Evolutionary conservation across 1,284 basidiomycete species (phyloP), one percentile per base, ranked within the genome.

Genomic region (Ceratobasidium sp.): DNA sequence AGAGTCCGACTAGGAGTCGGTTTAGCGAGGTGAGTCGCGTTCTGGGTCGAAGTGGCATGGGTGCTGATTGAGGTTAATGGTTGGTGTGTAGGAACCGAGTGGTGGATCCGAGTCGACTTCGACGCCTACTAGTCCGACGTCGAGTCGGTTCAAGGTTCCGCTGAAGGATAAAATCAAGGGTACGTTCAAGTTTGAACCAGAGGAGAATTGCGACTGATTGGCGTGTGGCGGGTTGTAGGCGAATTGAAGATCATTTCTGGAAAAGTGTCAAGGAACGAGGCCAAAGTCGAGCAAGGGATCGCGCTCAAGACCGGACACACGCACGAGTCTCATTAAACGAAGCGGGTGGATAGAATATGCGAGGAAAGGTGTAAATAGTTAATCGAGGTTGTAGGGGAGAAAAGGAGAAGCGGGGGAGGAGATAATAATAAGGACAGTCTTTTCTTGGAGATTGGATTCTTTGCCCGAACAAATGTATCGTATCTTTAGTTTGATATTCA

Each of bases 221-320:
- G 14, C 19, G 19, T 31, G 9, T 24, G 22, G 27, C 44, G 36
- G 36, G n/a, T n/a, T 19, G 17, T 33, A 71, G 75, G 75, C 11
- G 75, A 76, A 51, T 33, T 76, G 59, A 76, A 76, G 29, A 72
- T 76, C 29, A 73, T 76, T n/a, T 62, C 75, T 8, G 75, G 75
- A 50, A 76, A 76, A 22, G 47, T 76, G 11, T 73, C 75, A 9
- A 54, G 51, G 63, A 73, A 76, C 45, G 75, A 76, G 51, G 50
- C 53, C 53, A 76, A 73, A 71, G 54, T 76, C 31, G 75, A 73
- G 41, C 48, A 73, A 48, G 75, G 75, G 3, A 66, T 73, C 53
- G 75, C 75, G 24, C 60, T 76, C 60, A 76, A 76, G 75, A 76
- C 60, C 47, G 75, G 69, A 5, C 53, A 71, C 22, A 27, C 44